Evolutionary conservation across 2,329 filamentous ascomycete genomes (phyloP), one percentile per base, ranked within the genome.

Genomic region (Curvularia eragrostidis): DNA sequence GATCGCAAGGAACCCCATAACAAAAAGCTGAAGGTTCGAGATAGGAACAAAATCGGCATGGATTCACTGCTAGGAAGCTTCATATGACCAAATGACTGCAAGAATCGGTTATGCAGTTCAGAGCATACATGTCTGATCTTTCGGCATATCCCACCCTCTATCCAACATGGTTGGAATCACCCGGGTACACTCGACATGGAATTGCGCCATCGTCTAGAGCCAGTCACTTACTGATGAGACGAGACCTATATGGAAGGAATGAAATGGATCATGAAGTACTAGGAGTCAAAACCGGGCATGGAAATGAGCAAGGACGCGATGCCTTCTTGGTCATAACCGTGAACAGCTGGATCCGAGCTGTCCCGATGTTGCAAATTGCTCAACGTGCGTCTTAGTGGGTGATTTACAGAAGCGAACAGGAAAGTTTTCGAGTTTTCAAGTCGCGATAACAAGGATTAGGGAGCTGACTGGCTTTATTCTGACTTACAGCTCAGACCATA

Each of bases 21-120:
- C 32, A 69, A 70, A 58, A 70, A 60, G 52, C 64, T 61, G 21
- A 71, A 62, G 48, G 34, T 71, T n/a, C 62, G 66, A 5, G 34
- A 39, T 15, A 56, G 49, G 19, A 72, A 67, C 50, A 54, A 63
- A n/a, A 48, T 58, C 23, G 68, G 69, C 32, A 57, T 72, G 34
- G 62, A 58, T 5, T 65, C 65, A 2, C 44, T 73, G n/a, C 44
- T 73, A 18, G 67, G 56, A 46, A 55, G 47, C 10, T 71, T 71
- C 49, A 57, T 23, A 19, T 64, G 39, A 64, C 8, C 13, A 48
- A 6, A 36, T 13, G 13, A 39, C 30, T 19, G 15, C 19, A 13
- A 19, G 26, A 18, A 43, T 32, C 12, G 18, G 19, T 13, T 19
- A 23, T 24, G 19, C 21, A n/a, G 15, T 23, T 26, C n/a, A 43